Base-by-base conservation (phyloP, 192 early-diverging fungal species). In the Diversispora eburnea region DNA sequence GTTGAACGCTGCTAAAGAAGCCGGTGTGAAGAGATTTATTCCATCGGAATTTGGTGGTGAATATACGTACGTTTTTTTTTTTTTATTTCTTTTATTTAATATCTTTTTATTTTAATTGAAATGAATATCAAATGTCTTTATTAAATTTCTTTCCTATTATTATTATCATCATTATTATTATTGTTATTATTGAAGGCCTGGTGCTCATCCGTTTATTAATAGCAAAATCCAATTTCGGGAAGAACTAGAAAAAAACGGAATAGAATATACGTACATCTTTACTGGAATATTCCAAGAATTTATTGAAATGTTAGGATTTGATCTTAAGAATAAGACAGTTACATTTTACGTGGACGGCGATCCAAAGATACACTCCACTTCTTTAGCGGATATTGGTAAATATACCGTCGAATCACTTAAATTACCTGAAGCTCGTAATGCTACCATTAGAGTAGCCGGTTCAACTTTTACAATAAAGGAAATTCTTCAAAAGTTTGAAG, bases 21-120 rank as follows among this genome's bases (percentile, higher is more conserved):
- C 45, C 8, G 61, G 61, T 47, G 72, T 73, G n/a, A 73, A 64
- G 55, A 60, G 72, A 43, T 73, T 73, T 22, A 48, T 64, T 22
- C 60, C 72, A 47, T 60, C 72, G n/a, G 72, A 68, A 17, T 73
- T 73, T 22, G 63, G 60, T 64, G 25, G 25, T 33, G 25, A 33
- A 33, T 33, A 33, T 33, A 1, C 25, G 25, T 33, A 33, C 25
- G 25, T 33, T 33, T 33, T 33, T 33, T 33, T 0, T 2, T 33
- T 33, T n/a, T n/a, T n/a, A n/a, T n/a, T n/a, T 0, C 25, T 33
- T 33, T 33, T 33, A 33, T 33, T n/a, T 33, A 33, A 33, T 33
- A 33, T 33, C 25, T 33, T 33, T 1, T 33, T 33, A 33, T 33
- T 33, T 33, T 33, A 33, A 33, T 33, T 33, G 25, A 33, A 33